phyloP scores from a whole-genome alignment of 345 rosid species.

The Nasturtium officinale region DNA sequence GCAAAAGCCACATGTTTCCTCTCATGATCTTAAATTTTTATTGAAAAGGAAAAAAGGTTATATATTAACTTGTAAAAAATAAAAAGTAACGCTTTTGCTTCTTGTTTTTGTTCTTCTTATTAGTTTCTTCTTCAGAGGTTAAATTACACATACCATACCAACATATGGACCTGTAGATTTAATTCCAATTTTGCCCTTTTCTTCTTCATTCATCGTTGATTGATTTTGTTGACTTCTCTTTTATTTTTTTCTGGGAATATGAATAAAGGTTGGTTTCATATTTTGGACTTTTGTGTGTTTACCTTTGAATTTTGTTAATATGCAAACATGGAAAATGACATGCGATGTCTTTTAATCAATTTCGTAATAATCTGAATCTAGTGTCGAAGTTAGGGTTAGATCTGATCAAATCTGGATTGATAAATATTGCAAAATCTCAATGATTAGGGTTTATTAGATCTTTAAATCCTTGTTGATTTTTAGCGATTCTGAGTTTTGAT shows the following conservation, averaged over 20 bases:
- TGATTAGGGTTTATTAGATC: constrained; percentile 37
- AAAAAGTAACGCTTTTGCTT: background rate
- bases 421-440: background rate
- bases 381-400: constrained; percentile 48
- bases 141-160: constrained; percentile 5
- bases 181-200: constrained; percentile 52
- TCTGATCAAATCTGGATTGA: constrained; percentile 46
- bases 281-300: constrained; percentile 44
- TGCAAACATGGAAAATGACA: constrained; percentile 33
- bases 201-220: constrained; percentile 35
- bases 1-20: constrained; percentile 25
- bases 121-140: constrained; percentile 8
- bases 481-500: constrained; percentile 3
- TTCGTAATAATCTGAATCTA: constrained; percentile 35
- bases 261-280: constrained; percentile 41
- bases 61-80: background rate
- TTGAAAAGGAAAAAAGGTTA: constrained; percentile 20
- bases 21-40: constrained; percentile 23
- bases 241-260: constrained; percentile 29
- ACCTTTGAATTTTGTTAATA: constrained; percentile 23
- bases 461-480: background rate
- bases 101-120: constrained; percentile 8
- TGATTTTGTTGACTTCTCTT: constrained; percentile 25
- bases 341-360: constrained; percentile 20
- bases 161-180: constrained; percentile 38